Evolutionary conservation across 306 rosid species (phyloP).

Genomic region (Hippophae tibetana): DNA sequence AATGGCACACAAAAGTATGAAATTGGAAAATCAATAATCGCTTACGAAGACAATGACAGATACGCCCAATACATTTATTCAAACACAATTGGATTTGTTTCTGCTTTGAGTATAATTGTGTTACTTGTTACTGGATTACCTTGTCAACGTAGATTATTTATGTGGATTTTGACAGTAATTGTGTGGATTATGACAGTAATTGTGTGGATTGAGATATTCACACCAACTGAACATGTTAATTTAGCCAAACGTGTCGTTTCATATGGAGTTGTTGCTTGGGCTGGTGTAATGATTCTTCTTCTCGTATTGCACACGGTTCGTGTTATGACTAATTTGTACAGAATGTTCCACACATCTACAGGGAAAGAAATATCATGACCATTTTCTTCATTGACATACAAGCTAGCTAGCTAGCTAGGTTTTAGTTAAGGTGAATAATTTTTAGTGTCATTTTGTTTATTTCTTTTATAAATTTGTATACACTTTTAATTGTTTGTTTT

Average conservation of each 20-base stretch:
- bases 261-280: background rate
- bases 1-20: too few species aligned
- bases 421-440: too few species aligned
- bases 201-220: background rate
- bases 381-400: too few species aligned
- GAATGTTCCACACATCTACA: background rate
- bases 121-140: constrained; percentile 15
- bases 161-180: constrained; percentile 6
- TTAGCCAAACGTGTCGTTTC: background rate
- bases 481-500: too few species aligned
- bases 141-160: constrained; percentile 3
- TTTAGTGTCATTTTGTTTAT: too few species aligned
- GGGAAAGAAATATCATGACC: too few species aligned
- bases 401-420: too few species aligned
- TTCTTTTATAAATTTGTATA: too few species aligned
- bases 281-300: constrained; percentile 1
- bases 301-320: constrained; percentile 1
- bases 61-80: background rate
- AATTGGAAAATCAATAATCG: constrained; percentile 13
- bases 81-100: constrained; percentile 8
- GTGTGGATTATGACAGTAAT: constrained; percentile 1
- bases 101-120: constrained; percentile 15
- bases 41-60: background rate
- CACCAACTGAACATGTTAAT: background rate
- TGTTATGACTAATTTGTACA: background rate